Base-by-base conservation (phyloP, 2,329 filamentous ascomycete species). In the Plenodomus biglobosus region DNA sequence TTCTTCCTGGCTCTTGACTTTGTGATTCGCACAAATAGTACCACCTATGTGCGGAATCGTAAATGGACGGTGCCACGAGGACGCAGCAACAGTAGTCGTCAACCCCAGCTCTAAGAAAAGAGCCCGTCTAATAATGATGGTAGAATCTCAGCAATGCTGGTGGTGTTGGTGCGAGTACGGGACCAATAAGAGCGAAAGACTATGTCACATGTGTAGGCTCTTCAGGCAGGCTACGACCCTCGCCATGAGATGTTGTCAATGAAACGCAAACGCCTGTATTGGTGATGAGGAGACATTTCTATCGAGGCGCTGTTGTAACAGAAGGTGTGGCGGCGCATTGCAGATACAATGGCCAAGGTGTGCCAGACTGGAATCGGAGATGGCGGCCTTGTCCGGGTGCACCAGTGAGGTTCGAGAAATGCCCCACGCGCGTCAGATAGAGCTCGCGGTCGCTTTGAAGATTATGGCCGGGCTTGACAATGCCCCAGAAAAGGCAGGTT, bases 241-340 rank as follows among this genome's bases (percentile, higher is more conserved):
- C 47, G 46, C 41, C 39, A 47, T 56, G 34, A 52, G 49, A 56
- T 46, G 48, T 51, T 52, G 51, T 37, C 27, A 32, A 32, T 15
- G 27, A 15, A 32, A 32, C 3, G 27, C 8, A 32, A 44, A 56
- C 47, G 44, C 48, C 61, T 52, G 52, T 56, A 55, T 59, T 44
- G 40, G 55, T 56, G 58, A 58, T 54, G 44, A 56, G 38, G 53
- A 57, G 55, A 53, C 59, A 59, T 59, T 49, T 53, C 47, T 48
- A 46, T 15, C 3, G 44, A 51, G 47, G 44, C 52, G 48, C 39
- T 46, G 54, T 51, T 46, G 48, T 54, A 46, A 56, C 54, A 55
- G 47, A 50, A 39, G 48, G 44, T 55, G 51, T 52, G 48, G 45
- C 49, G 46, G 48, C 48, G 55, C 53, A 50, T 38, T 52, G 48